Evolutionary conservation across 768 basidiomycete species (phyloP).

Genomic region (Podaxis carcinomalis): DNA sequence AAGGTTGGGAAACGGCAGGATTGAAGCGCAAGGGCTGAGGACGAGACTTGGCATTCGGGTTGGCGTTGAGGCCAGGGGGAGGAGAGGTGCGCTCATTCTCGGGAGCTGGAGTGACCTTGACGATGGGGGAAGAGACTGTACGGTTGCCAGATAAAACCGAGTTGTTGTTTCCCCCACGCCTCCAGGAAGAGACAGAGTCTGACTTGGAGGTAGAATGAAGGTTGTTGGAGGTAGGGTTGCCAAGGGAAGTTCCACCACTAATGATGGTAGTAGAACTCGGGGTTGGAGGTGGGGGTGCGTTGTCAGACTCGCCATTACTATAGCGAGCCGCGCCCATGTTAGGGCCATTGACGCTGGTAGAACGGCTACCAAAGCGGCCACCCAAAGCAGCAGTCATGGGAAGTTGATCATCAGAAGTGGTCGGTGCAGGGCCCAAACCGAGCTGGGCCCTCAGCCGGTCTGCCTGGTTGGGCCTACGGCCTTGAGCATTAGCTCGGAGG

Average conservation of each 20-base stretch:
- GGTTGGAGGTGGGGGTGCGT: slow-evolving; percentile 45
- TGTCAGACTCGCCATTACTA: slow-evolving; percentile 37
- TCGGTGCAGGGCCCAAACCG: slow-evolving; percentile 30
- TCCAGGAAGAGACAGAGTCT: slow-evolving; percentile 76
- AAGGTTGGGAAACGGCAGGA: slow-evolving; percentile 42
- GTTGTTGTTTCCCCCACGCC: slow-evolving; percentile 69
- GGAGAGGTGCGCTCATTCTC: slow-evolving; percentile 39
- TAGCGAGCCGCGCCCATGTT: slow-evolving; percentile 22
- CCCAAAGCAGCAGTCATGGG: slow-evolving; percentile 81
- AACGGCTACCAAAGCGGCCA: slow-evolving; percentile 71
- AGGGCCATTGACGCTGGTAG: slow-evolving; percentile 37
- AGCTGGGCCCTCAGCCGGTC: slow-evolving; percentile 64
- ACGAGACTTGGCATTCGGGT: slow-evolving; percentile 35
- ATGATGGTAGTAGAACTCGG: slow-evolving; percentile 65
- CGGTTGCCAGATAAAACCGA: slow-evolving; percentile 69
- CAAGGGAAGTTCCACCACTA: slow-evolving; percentile 70
- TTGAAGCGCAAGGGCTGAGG: slow-evolving; percentile 68
- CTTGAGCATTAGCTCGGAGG: slow-evolving; percentile 52
- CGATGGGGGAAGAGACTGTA: slow-evolving; percentile 55
- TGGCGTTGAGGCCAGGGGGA: slow-evolving; percentile 12
- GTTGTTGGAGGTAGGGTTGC: slow-evolving; percentile 43
- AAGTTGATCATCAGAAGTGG: slow-evolving; percentile 47
- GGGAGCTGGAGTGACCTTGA: slow-evolving; percentile 73
- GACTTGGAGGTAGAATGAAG: slow-evolving; percentile 65
- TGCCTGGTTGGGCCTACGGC: slow-evolving; percentile 66